These are phyloP conservation scores for Rosa persica DNA, from an alignment of 306 rosid species.

Conservation along the genomic window DNA sequence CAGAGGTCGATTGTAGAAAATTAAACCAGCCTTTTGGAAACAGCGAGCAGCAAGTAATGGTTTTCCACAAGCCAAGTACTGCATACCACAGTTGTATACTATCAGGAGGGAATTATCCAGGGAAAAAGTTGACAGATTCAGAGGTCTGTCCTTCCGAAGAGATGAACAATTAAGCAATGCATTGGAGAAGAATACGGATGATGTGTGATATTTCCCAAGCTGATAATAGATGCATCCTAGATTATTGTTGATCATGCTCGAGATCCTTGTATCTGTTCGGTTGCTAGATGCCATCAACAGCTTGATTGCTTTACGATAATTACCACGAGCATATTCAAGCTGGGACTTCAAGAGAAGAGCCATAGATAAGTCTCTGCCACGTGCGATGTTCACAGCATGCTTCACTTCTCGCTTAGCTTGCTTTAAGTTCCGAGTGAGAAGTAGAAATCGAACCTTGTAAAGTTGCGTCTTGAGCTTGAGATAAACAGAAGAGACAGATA, in stretches of 20 bases:
- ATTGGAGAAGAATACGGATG: conserved; percentile 82
- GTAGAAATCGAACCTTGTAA: conserved; percentile 86
- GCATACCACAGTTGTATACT: conserved; percentile 84
- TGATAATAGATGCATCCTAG: conserved; percentile 94
- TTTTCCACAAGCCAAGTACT: conserved; percentile 85
- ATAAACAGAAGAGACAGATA: conserved; percentile 64
- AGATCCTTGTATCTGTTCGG: conserved; percentile 66
- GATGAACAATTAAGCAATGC: conserved; percentile 75
- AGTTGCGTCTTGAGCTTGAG: conserved; percentile 93
- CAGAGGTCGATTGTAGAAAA: conserved; percentile 79
- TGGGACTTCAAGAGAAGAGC: conserved; percentile 96
- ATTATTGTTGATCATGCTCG: conserved; percentile 84
- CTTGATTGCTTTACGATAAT: conserved; percentile 95
- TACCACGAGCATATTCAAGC: conserved; percentile 95
- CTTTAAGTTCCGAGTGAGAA: conserved; percentile 85
- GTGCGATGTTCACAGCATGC: conserved; percentile 91
- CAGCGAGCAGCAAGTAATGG: conserved; percentile 90
- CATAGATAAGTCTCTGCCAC: conserved; percentile 82
- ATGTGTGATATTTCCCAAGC: conserved; percentile 89
- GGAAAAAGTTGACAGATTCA: conserved; percentile 65
- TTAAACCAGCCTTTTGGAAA: conserved; percentile 85
- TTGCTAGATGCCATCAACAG: conserved; percentile 83
- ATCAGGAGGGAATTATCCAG: conserved; percentile 85
- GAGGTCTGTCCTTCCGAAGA: conserved; percentile 73
- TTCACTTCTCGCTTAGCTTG: conserved; percentile 96